These are phyloP conservation scores for Clarireedia hainanense DNA, from an alignment of 2,329 filamentous ascomycete species.

Conservation along the genomic window DNA sequence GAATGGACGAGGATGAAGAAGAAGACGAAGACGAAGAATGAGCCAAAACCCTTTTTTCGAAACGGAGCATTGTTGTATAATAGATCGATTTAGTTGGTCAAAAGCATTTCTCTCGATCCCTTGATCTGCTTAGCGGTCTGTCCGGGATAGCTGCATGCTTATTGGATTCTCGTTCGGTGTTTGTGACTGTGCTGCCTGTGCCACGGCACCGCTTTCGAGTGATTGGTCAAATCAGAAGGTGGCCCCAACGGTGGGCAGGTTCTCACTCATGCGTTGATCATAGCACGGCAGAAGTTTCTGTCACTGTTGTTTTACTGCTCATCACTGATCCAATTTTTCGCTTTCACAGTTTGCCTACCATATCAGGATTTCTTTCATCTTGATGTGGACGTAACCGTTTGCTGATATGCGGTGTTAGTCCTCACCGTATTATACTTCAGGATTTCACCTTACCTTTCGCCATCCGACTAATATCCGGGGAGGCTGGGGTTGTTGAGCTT, in stretches of 20 bases:
- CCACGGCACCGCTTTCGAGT: conserved; percentile 18
- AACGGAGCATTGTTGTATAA: conserved; percentile 26
- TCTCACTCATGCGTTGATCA: conserved; percentile 16
- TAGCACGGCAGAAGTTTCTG: conserved; percentile 17
- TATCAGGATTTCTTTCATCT: neutral
- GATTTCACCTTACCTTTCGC: conserved; percentile 1
- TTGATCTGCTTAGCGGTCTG: conserved; percentile 12
- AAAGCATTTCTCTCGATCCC: conserved; percentile 13
- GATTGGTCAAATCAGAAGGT: conserved; percentile 7
- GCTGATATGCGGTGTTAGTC: neutral
- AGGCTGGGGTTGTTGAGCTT: conserved; percentile 7
- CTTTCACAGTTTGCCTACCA: neutral
- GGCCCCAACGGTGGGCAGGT: conserved; percentile 8
- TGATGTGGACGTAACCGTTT: neutral
- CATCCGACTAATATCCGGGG: conserved; percentile 9
- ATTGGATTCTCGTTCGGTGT: conserved; percentile 19
- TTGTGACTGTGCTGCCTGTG: conserved; percentile 25
- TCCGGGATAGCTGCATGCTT: conserved; percentile 13
- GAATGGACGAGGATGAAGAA: conserved; percentile 89
- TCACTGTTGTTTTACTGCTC: conserved; percentile 14
- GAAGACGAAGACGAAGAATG: conserved; percentile 42
- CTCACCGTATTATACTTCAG: neutral
- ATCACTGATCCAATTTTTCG: conserved; percentile 5
- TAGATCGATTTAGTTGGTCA: conserved; percentile 25
- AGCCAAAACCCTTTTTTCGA: conserved; percentile 13